Conservation (phyloP, 495 filamentous ascomycete species). For the Penicillium manginii region DNA sequence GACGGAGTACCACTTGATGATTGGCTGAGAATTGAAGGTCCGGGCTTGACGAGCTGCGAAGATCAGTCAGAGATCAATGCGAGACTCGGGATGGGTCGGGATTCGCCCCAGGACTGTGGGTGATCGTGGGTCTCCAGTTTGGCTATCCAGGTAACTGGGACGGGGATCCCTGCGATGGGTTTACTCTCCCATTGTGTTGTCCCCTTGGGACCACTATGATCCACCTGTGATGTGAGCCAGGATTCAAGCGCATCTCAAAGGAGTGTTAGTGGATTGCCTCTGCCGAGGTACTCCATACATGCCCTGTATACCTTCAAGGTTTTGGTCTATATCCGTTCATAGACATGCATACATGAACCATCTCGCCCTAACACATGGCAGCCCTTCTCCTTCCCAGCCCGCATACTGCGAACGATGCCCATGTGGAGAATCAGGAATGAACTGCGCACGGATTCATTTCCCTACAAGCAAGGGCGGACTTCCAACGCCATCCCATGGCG, state of each 20-base stretch:
- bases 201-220: background rate
- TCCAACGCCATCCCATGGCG: background rate
- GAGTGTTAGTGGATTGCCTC: background rate
- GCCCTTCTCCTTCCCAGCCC: background rate
- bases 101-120: conserved; percentile 6
- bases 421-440: conserved; percentile 3
- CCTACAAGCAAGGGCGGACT: conserved; percentile 20
- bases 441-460: background rate
- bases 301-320: background rate
- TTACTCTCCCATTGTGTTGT: conserved; percentile 1
- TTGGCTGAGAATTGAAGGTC: conserved; percentile 21
- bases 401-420: background rate
- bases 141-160: conserved; percentile 32
- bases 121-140: conserved; percentile 8
- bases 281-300: background rate
- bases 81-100: background rate
- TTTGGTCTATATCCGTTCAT: background rate
- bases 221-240: background rate
- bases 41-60: conserved; percentile 21
- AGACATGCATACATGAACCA: background rate
- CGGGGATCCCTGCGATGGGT: conserved; percentile 2
- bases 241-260: background rate
- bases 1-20: conserved; percentile 10
- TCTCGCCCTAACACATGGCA: background rate
- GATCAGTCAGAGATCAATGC: conserved; percentile 13